Base-by-base conservation (phyloP, 164 flowering plant genomes). In the Buxus sempervirens region DNA sequence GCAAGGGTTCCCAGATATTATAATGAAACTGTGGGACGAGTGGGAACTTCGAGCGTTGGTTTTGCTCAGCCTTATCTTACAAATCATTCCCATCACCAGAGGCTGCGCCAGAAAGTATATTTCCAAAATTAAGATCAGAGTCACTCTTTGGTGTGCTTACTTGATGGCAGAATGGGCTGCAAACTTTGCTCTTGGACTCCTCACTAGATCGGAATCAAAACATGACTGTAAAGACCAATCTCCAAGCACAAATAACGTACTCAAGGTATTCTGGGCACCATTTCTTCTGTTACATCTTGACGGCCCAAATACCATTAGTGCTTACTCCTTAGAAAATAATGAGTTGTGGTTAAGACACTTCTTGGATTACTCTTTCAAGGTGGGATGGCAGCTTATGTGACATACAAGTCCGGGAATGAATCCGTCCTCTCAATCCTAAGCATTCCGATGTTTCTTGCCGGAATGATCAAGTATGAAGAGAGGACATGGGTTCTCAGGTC, bases 1-100 rank as follows among this genome's bases (percentile, higher is more conserved):
- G 23, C 53, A 56, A 22, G 42, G 67, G 8, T 57, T 58, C 41
- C 64, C 76, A 18, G 51, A 51, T 58, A 8, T 6, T 6, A 9
- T 41, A 49, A 66, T 27, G 26, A 42, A 49, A 23, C 3, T 72
- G 1, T 77, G 80, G 79, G 64, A 69, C 5, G 57, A 68, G 32
- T 82, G 77, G 78, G 74, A 80, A 42, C 51, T 77, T 0, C 61
- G 69, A 2, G 62, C 42, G 8, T 21, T 73, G 22, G 65, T 78
- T 60, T 0, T 78, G 10, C 6, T 70, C 26, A 82, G 83, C 68
- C 77, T 82, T 15, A 1, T 36, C 25, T 18, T 77, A 4, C 83
- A 82, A 42, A 56, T 76, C 5, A 0, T 70, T 2, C 76, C 80
- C 9, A 70, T 66, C 18, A 0, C 42, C 21, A 23, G 74, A 12